These are phyloP conservation scores for Senecio squalidus DNA, from an alignment of 140 eudicot genomes.

Conservation along the genomic window DNA sequence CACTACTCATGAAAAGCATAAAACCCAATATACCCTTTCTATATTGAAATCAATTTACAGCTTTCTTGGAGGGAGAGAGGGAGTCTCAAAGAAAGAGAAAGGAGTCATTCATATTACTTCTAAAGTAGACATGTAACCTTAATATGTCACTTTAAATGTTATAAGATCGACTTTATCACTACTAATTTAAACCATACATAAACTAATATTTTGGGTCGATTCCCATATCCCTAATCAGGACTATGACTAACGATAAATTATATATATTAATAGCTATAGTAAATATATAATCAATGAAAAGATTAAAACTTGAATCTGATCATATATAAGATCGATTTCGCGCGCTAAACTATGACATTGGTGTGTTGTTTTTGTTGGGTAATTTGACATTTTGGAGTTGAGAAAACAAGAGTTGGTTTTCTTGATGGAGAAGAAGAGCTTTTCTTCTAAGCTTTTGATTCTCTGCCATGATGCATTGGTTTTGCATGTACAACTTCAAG, in stretches of 20 bases:
- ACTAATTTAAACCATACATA: background rate
- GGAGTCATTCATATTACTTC: slow-evolving; percentile 11
- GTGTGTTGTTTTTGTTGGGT: slow-evolving; percentile 1
- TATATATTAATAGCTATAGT: no score
- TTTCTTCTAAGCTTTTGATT: slow-evolving; percentile 50
- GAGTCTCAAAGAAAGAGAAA: slow-evolving; percentile 35
- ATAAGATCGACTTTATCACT: background rate
- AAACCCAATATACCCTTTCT: slow-evolving; percentile 23
- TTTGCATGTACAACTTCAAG: slow-evolving; percentile 52
- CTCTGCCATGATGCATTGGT: slow-evolving; percentile 52
- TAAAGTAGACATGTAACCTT: slow-evolving; percentile 18
- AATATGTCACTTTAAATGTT: slow-evolving; percentile 1
- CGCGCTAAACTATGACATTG: slow-evolving; percentile 9
- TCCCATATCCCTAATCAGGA: no score
- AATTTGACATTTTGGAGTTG: slow-evolving; percentile 27
- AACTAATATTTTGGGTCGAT: background rate
- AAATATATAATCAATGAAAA: background rate
- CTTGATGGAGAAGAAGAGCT: slow-evolving; percentile 49
- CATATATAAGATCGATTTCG: slow-evolving; percentile 3
- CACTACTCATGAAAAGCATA: slow-evolving; percentile 28
- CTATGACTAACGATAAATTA: no score
- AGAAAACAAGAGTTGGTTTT: slow-evolving; percentile 44
- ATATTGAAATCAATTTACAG: slow-evolving; percentile 22
- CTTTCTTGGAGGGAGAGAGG: slow-evolving; percentile 24
- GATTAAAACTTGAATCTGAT: slow-evolving; percentile 2